Percentiles rank a stretch among this genome's conserved stretches.
Conservation (phyloP, 345 rosid genomes). For the Euphorbia tirucalli region DNA sequence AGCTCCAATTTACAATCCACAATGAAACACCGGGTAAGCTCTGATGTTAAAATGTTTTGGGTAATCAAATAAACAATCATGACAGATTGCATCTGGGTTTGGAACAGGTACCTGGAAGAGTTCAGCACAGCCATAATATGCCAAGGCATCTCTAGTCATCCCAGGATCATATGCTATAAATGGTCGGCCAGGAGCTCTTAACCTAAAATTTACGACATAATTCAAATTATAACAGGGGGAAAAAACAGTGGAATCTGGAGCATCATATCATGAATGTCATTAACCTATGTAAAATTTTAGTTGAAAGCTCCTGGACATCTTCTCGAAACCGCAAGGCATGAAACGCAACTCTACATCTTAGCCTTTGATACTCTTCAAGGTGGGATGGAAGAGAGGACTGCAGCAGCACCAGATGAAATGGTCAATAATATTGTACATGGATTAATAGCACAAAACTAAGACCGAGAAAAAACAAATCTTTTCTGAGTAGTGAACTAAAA, state of each 20-base stretch:
- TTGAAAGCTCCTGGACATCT: conserved; percentile 85
- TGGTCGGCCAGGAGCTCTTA: conserved; percentile 78
- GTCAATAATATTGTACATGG: background rate
- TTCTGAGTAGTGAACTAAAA: too few relatives aligned
- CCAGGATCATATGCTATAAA: conserved; percentile 97
- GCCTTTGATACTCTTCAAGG: conserved; percentile 87
- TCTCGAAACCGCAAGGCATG: conserved; percentile 80
- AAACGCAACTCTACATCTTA: conserved; percentile 89
- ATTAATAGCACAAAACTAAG: conserved; percentile 1
- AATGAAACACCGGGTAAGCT: conserved; percentile 26
- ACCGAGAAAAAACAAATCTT: background rate
- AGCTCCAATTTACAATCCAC: conserved; percentile 51
- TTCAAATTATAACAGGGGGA: conserved; percentile 4
- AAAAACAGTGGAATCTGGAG: conserved; percentile 1
- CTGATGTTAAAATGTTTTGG: conserved; percentile 10
- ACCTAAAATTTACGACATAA: conserved; percentile 37
- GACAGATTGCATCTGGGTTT: conserved; percentile 3
- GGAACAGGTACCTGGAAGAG: conserved; percentile 86
- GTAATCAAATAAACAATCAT: conserved; percentile 15
- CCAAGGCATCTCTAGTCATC: conserved; percentile 94
- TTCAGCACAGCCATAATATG: conserved; percentile 94
- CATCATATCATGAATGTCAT: conserved; percentile 12
- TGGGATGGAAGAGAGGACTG: conserved; percentile 79
- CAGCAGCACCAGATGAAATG: conserved; percentile 21
- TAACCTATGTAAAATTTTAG: conserved; percentile 71